These are phyloP conservation scores for Fusarium haematococcum DNA, from an alignment of 2,329 filamentous ascomycete species.

Conservation along the genomic window DNA sequence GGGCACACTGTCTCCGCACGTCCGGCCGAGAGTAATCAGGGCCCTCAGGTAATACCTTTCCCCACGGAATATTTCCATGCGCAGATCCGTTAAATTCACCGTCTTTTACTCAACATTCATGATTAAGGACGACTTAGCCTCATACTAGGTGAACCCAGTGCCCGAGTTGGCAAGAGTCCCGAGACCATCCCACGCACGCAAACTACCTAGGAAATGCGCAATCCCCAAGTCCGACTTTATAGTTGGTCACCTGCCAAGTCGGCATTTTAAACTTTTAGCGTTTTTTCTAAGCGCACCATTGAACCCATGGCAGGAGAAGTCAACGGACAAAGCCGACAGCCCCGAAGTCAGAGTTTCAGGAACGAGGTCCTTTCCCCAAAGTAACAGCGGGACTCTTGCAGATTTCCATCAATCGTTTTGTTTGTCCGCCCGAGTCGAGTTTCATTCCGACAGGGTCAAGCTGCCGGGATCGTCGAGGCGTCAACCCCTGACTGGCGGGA, in stretches of 20 bases:
- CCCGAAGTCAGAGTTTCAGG: neutral
- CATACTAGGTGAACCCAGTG: neutral
- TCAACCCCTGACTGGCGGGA: conserved; percentile 23
- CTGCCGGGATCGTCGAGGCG: neutral
- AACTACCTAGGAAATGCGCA: neutral
- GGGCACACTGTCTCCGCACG: neutral
- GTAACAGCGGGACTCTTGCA: neutral
- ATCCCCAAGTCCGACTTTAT: neutral
- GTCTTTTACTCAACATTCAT: neutral
- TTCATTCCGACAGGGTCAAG: conserved; percentile 8
- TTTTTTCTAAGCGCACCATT: neutral
- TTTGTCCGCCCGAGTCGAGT: neutral
- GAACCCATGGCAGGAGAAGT: neutral
- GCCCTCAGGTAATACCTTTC: neutral
- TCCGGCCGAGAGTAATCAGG: neutral
- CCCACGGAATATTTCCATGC: neutral
- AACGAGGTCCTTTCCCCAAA: neutral
- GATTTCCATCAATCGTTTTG: conserved; percentile 31
- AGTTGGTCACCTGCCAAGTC: neutral
- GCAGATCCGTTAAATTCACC: neutral
- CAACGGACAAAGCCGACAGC: neutral
- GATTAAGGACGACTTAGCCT: neutral
- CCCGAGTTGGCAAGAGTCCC: neutral
- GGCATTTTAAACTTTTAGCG: neutral
- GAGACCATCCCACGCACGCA: neutral